These are phyloP conservation scores for Jacaranda copaia DNA, from an alignment of 257 asterid species.

Conservation along the genomic window DNA sequence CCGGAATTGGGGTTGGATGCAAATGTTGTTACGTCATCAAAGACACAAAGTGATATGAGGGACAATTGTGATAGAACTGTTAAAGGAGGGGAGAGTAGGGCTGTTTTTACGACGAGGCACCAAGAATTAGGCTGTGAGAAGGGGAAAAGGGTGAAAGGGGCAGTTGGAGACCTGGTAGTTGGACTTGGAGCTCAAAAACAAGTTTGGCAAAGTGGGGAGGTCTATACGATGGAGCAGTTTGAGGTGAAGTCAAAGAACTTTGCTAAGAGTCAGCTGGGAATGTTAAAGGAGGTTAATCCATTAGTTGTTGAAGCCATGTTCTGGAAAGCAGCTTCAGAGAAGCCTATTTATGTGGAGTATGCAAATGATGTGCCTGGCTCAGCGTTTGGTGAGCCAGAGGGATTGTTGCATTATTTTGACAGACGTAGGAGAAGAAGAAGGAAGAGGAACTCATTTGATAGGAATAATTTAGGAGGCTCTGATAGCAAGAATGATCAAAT, in stretches of 20 bases:
- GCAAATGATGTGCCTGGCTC: constrained; percentile 99
- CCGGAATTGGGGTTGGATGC: constrained; percentile 78
- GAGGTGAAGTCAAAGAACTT: constrained; percentile 86
- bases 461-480: constrained; percentile 54
- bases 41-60: constrained; percentile 41
- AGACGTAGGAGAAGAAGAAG: constrained; percentile 68
- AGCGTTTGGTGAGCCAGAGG: constrained; percentile 92
- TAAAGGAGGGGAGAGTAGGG: constrained; percentile 54
- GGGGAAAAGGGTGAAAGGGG: constrained; percentile 61
- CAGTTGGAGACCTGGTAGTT: constrained; percentile 42
- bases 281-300: constrained; percentile 81
- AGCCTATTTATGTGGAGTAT: constrained; percentile 89
- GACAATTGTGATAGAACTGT: constrained; percentile 43
- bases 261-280: constrained; percentile 72
- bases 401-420: constrained; percentile 54
- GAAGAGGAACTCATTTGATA: constrained; percentile 73
- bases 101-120: constrained; percentile 89
- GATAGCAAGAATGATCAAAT: constrained; percentile 51
- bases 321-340: constrained; percentile 87
- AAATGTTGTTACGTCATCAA: constrained; percentile 42
- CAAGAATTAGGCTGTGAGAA: constrained; percentile 86
- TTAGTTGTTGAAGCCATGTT: constrained; percentile 82
- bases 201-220: constrained; percentile 99
- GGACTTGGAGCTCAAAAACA: constrained; percentile 71
- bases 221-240: constrained; percentile 87